Conservation (phyloP, 495 filamentous ascomycete species). For the Lepraria neglecta region DNA sequence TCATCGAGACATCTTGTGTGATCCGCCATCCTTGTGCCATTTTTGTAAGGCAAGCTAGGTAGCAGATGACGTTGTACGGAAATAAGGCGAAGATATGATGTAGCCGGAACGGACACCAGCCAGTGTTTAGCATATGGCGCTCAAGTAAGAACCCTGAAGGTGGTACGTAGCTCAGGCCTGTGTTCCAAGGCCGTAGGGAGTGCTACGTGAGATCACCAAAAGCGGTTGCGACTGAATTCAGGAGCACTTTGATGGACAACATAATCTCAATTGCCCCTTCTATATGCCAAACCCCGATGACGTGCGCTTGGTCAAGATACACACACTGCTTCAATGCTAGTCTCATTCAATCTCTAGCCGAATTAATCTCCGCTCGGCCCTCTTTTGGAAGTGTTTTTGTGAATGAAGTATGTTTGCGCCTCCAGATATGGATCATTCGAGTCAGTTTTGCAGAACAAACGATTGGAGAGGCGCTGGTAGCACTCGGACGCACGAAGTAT, state of each 20-base stretch:
- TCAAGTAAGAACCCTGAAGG: neutral
- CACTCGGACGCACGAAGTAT: neutral
- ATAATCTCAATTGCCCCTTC: no score
- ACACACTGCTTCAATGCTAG: neutral
- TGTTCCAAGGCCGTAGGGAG: no score
- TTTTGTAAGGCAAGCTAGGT: neutral
- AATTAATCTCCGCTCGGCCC: neutral
- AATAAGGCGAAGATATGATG: neutral
- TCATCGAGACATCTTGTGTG: neutral
- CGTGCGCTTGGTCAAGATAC: neutral
- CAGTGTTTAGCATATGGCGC: neutral
- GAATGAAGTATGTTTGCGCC: neutral
- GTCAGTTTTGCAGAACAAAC: neutral
- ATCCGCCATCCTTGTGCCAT: neutral
- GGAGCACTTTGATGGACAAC: no score
- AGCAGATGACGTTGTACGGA: neutral
- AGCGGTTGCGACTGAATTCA: no score
- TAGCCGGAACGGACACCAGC: constrained; percentile 2
- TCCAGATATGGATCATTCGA: neutral
- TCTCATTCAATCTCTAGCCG: neutral
- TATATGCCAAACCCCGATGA: no score
- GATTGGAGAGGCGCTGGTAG: neutral
- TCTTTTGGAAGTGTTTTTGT: neutral
- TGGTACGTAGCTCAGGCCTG: no score
- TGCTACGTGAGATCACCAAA: no score